Base-by-base conservation (phyloP, 1,284 basidiomycete species). In the Neonothopanus nambi region DNA sequence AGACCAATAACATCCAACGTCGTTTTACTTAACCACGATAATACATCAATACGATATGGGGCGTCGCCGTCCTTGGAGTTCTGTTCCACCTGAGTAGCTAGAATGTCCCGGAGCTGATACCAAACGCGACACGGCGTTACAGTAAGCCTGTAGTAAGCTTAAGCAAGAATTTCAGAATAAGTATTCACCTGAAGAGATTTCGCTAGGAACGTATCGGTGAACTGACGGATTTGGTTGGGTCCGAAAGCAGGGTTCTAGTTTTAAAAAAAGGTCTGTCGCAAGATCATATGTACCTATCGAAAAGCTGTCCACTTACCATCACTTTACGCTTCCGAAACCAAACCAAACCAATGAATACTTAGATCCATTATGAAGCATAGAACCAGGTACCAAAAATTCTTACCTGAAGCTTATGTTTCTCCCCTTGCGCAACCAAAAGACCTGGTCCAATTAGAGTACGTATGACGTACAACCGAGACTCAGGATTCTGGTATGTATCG, bases 241-340 rank as follows among this genome's bases (percentile, higher is more conserved):
- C 81, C 78, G 53, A 87, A 85, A 0, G 81, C 82, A 20, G 82
- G 83, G 58, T 82, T 85, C 82, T 80, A 48, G 36, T 13, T 21
- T 18, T 38, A 8, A 33, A 11, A 15, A 43, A 37, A 6, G 13
- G 3, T n/a, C 8, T 26, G n/a, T n/a, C n/a, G n/a, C n/a, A n/a
- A 20, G 13, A 23, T 17, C 5, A 5, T n/a, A 3, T 35, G 15
- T 26, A n/a, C n/a, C 23, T 35, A 4, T 26, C n/a, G 20, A 53
- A 21, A 7, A 7, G 38, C 18, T 52, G 6, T 23, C 7, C 38
- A 58, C 59, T 43, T 43, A 76, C 79, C 69, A 78, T 71, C 39
- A 77, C 66, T 57, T 65, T 70, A 40, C 76, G 65, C 75, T 77
- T 21, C 11, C 17, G 26, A 43, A n/a, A 23, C 18, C 3, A 17